phyloP scores from a whole-genome alignment of 2,329 filamentous ascomycete genomes.

The Arthrobotrys sphaeroides region DNA sequence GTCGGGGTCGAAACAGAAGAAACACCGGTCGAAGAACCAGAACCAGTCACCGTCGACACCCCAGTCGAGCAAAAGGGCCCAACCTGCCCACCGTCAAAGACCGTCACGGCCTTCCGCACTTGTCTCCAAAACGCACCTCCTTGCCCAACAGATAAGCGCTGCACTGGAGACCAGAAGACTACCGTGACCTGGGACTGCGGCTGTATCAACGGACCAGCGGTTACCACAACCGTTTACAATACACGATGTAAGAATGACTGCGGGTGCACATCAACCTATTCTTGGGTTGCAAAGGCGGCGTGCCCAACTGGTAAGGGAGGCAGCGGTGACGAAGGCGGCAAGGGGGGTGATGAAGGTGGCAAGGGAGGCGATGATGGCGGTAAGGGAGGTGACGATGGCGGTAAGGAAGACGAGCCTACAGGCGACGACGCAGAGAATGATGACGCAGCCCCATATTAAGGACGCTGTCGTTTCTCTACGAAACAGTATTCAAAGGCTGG shows the following conservation, averaged over 20 bases:
- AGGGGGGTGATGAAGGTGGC: not conserved
- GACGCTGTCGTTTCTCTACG: too few relatives aligned
- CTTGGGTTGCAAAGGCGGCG: not conserved
- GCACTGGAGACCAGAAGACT: not conserved
- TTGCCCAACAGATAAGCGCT: not conserved
- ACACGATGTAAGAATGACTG: not conserved
- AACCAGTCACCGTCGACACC: not conserved
- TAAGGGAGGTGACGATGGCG: not conserved
- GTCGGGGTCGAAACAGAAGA: not conserved
- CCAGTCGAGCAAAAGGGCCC: not conserved
- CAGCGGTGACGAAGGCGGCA: not conserved
- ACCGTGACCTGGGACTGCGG: not conserved
- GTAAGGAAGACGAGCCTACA: not conserved
- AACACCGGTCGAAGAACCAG: not conserved
- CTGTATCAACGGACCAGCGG: not conserved
- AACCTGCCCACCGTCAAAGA: not conserved
- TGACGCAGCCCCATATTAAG: too few relatives aligned
- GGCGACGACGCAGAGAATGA: too few relatives aligned
- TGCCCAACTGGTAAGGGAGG: not conserved
- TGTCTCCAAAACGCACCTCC: not conserved
- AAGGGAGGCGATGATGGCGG: too few relatives aligned
- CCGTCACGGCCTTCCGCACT: not conserved
- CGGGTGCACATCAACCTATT: not conserved
- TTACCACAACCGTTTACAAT: not conserved
- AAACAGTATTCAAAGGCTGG: too few relatives aligned